Evolutionary conservation across 805 yeast species (phyloP), one percentile per base, ranked within the genome.

Genomic region (Myxozyma neglecta): DNA sequence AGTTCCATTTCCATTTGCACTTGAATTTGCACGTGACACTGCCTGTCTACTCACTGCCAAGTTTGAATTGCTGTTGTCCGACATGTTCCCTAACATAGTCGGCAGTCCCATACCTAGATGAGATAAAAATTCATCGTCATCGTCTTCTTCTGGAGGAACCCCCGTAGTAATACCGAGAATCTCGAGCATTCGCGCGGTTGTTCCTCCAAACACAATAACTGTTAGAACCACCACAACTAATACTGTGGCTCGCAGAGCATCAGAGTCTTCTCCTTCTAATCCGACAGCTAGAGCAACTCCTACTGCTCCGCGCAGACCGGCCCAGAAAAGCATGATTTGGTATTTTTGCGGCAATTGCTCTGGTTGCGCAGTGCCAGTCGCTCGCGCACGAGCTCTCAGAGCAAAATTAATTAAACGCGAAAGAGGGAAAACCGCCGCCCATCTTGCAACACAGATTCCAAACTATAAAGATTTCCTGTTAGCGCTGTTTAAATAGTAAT

Each of bases 261-360:
- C 86, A 66, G 92, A 93, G 59, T 89, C 86, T 71, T 93, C 97
- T 63, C 98, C 99, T 75, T 90, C 96, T 45, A 94, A 78, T 13
- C 99, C 99, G 85, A 96, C 90, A 0, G 99, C 99, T 70, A 94
- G 81, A 0, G 99, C 99, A 4, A 94, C 99, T 67, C 99, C 99
- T 40, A 94, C 99, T 0, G 99, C 99, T 62, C 99, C 99, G 72
- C 99, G 82, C 59, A 94, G 79, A 3, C 99, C 99, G 1, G 99
- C 99, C 99, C 99, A 94, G 74, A 94, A 94, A 54, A 93, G 90
- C 99, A 94, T 94, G 89, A 91, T 90, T 76, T 94, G 99, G 75
- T 94, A 94, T 64, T 88, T 90, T 70, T 90, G 93, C 32, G 97
- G 94, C 64, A 94, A 91, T 76, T 93, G 98, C 70, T 91, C 97